Conservation (phyloP, 352 stramenopile species). For the Lagenidium sp. region DNA sequence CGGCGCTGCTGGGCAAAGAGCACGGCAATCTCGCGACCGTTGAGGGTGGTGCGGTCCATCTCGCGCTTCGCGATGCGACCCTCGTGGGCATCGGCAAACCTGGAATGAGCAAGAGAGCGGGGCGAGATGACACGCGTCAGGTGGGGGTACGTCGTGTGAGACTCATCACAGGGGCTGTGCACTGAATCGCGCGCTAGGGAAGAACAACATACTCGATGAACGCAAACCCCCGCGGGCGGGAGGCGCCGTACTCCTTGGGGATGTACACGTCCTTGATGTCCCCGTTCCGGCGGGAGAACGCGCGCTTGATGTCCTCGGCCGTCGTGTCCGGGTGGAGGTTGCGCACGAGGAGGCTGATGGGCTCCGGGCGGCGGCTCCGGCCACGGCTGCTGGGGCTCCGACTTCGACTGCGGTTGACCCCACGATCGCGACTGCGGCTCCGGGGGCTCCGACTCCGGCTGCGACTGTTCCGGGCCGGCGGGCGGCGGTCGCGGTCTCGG, state of each 20-base stretch:
- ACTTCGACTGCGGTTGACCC: conserved; percentile 3
- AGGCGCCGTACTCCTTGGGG: conserved; percentile 22
- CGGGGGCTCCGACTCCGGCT: no score
- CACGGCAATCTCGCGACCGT: conserved; percentile 66
- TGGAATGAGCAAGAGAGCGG: conserved; percentile 1
- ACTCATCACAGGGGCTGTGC: no score
- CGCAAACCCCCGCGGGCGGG: conserved; percentile 60
- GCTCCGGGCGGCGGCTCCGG: conserved; percentile 9
- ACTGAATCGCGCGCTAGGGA: no score
- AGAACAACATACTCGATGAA: conserved; percentile 55
- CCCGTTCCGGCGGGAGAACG: conserved; percentile 21
- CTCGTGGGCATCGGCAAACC: conserved; percentile 49
- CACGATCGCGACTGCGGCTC: conserved; percentile 1
- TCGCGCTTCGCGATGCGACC: conserved; percentile 59
- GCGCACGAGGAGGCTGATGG: conserved; percentile 23
- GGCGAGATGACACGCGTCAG: neutral
- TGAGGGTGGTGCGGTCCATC: conserved; percentile 60
- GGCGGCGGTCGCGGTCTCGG: conserved; percentile 21
- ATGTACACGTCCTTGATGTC: conserved; percentile 36
- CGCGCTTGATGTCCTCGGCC: conserved; percentile 17
- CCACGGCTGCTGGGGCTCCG: conserved; percentile 7
- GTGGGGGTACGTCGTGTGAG: no score
- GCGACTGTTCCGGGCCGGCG: no score
- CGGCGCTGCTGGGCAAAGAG: conserved; percentile 69
- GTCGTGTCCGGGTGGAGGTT: conserved; percentile 19